Evolutionary conservation across 225 moss, liverwort and hornwort species (phyloP), one percentile per base, ranked within the genome.

Genomic region (Thuidium tamariscinum): DNA sequence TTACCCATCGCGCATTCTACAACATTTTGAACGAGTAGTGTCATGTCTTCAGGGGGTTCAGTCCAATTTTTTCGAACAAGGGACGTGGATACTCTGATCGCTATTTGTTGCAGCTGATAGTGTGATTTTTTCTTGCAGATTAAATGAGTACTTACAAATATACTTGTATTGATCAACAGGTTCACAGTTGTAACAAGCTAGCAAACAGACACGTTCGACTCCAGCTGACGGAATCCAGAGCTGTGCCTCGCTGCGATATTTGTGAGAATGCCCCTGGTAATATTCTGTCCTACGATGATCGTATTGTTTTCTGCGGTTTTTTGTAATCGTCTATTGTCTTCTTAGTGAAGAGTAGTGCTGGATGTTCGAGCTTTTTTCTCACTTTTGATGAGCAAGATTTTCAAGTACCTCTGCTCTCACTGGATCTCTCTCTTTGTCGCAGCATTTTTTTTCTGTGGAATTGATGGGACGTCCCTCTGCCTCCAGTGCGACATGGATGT

Each of bases 401-500:
- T 86, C 27, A 39, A 23, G 41, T 48, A 64, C 32, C 46, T 84
- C 26, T 41, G 41, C 11, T 75, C 73, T 84, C 20, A 78, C 60
- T 87, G 66, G 16, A 27, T 55, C 86, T 11, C 22, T 79, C 80
- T 88, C 84, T 56, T 74, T 54, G 36, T n/a, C 88, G 91, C 96
- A 98, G 98, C 98, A 21, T 98, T 97, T 85, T 98, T 98, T 89
- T 98, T 95, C 89, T 98, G 98, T 89, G 94, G 94, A 80, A 93
- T 98, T 85, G 98, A 98, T 92, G 96, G 98, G 88, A 97, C 98
- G 48, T 98, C 98, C 66, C 90, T 98, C 74, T 98, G 98, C 86
- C 91, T 98, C 79, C 96, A 97, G 87, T 98, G 98, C 87, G 98
- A 98, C 92, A 94, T 95, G 94, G 98, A 97, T 89, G 98, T 98